Percentiles rank a stretch among this genome's conserved stretches.
These are phyloP conservation scores for Erythrophleum ivorense DNA, from an alignment of 331 rosid genomes.

Conservation along the genomic window DNA sequence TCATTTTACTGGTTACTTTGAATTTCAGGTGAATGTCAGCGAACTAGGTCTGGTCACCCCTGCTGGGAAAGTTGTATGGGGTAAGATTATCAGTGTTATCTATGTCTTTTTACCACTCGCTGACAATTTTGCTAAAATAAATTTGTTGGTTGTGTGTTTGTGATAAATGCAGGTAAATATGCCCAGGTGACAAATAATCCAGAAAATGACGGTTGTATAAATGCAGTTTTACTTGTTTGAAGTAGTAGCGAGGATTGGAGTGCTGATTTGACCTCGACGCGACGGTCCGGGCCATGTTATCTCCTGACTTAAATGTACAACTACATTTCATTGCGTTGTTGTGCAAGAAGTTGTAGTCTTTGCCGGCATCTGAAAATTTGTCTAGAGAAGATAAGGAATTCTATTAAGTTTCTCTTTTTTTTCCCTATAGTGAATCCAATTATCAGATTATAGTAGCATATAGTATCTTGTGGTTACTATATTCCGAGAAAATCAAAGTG, in stretches of 20 bases:
- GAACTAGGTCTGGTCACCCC: conserved; percentile 97
- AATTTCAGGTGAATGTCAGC: conserved; percentile 84
- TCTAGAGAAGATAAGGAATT: not conserved
- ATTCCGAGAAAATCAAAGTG: not conserved
- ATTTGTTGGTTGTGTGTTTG: conserved; percentile 21
- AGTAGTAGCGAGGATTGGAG: conserved; percentile 10
- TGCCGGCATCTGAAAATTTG: not conserved
- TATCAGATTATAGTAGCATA: not conserved
- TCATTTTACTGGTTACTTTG: conserved; percentile 23
- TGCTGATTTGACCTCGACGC: not conserved
- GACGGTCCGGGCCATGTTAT: not conserved
- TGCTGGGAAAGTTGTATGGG: conserved; percentile 97
- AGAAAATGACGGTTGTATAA: conserved; percentile 95
- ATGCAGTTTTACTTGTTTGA: conserved; percentile 88
- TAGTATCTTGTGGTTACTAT: not conserved
- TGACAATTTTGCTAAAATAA: not conserved
- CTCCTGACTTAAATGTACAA: not conserved
- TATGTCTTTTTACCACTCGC: not conserved
- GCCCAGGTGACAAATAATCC: conserved; percentile 97
- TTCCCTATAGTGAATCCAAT: not conserved
- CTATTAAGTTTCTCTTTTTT: not conserved
- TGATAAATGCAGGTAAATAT: conserved; percentile 71
- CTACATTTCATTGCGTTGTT: not conserved
- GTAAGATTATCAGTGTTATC: conserved; percentile 44
- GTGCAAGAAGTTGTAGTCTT: not conserved